Evolutionary conservation across 192 early-diverging fungal species (phyloP).

Genomic region (Gigaspora rosea): DNA sequence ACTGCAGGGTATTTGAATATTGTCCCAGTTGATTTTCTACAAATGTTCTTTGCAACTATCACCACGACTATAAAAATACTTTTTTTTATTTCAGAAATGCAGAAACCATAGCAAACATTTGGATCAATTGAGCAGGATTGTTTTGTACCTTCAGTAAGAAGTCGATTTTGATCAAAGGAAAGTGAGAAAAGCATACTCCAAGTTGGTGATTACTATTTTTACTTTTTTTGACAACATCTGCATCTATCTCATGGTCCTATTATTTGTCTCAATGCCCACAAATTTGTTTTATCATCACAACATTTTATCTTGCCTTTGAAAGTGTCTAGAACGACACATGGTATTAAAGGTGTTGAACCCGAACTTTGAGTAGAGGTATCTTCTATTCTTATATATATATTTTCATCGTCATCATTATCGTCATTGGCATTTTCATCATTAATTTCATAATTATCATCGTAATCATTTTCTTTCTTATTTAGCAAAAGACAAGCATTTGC

Average conservation of each 20-base stretch:
- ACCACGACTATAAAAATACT: too few species aligned
- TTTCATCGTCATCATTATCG: neutral
- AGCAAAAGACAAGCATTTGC: neutral
- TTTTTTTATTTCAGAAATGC: neutral
- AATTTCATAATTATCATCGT: neutral
- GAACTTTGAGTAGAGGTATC: neutral
- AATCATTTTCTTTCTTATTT: neutral
- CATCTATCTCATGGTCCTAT: constrained; percentile 21
- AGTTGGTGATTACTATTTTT: neutral
- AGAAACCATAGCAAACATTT: neutral
- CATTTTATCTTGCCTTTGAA: neutral
- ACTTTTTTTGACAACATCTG: neutral
- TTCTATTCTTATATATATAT: neutral
- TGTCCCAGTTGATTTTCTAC: too few species aligned
- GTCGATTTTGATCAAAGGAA: constrained; percentile 4
- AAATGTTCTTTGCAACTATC: too few species aligned
- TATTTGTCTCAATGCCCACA: neutral
- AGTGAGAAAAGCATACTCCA: neutral
- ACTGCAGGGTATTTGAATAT: too few species aligned
- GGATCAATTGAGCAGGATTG: neutral
- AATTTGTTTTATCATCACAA: neutral
- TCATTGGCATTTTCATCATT: neutral
- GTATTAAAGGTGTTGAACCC: neutral
- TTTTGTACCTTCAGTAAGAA: neutral
- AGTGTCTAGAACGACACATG: neutral